Conservation (phyloP, 108 stramenopile genomes). For the Nitzschia putrida region DNA sequence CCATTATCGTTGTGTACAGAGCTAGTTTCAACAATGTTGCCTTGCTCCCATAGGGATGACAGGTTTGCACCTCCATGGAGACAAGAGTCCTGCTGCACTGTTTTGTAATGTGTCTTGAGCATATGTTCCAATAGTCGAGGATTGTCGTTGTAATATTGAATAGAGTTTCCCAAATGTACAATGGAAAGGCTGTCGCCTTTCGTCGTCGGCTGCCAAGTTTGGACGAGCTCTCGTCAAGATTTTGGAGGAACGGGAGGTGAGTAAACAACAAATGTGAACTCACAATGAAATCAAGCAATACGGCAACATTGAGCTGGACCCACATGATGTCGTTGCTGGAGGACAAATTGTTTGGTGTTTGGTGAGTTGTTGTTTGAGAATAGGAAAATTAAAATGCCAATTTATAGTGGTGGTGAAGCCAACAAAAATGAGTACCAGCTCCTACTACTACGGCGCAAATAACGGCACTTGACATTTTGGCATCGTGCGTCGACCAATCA, state of each 20-base stretch:
- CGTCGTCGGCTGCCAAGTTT: not conserved
- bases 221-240: not conserved
- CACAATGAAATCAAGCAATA: not conserved
- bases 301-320: not conserved
- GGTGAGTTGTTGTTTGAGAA: no score
- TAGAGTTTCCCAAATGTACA: constrained; percentile 67
- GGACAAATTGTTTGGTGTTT: no score
- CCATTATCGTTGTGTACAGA: no score
- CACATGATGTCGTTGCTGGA: not conserved
- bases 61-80: constrained; percentile 64
- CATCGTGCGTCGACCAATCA: no score
- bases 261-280: not conserved
- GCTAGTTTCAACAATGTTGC: no score
- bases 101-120: constrained; percentile 17
- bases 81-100: constrained; percentile 60
- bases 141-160: constrained; percentile 75
- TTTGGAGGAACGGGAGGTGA: not conserved
- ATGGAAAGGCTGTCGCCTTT: not conserved
- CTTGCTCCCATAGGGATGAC: constrained; percentile 42
- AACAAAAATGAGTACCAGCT: no score
- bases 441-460: no score
- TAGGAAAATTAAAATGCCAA: no score
- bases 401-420: no score
- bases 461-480: no score
- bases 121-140: constrained; percentile 65